Evolutionary conservation across 2,329 filamentous ascomycete genomes (phyloP).

Genomic region (Colletotrichum australisinense): DNA sequence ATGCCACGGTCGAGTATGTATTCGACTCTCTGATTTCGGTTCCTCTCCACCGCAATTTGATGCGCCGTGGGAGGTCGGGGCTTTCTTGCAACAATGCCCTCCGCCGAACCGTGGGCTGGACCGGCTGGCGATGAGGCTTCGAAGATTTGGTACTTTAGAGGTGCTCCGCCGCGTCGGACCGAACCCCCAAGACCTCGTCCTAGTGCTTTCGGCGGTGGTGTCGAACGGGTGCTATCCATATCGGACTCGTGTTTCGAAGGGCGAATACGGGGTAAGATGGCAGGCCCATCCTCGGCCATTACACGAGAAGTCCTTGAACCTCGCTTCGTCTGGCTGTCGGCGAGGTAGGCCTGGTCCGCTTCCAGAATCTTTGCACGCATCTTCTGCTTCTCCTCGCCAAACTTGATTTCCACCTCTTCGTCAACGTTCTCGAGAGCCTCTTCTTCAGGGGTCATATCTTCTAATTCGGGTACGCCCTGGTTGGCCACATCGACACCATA

Average conservation of each 20-base stretch:
- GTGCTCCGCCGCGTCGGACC: conserved; percentile 53
- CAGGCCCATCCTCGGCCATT: conserved; percentile 64
- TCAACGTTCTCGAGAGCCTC: conserved; percentile 80
- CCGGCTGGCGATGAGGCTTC: conserved; percentile 71
- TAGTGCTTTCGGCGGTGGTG: conserved; percentile 51
- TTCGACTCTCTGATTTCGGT: conserved; percentile 82
- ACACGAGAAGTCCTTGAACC: conserved; percentile 53
- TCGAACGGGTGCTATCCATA: conserved; percentile 57
- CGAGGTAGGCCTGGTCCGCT: conserved; percentile 77
- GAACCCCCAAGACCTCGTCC: conserved; percentile 41
- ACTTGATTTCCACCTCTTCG: conserved; percentile 74
- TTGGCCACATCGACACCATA: conserved; percentile 74
- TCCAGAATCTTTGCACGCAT: conserved; percentile 81
- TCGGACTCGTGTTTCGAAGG: conserved; percentile 70
- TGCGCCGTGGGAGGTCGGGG: conserved; percentile 83
- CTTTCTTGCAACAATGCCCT: conserved; percentile 69
- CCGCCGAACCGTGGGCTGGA: conserved; percentile 62
- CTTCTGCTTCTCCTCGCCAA: conserved; percentile 78
- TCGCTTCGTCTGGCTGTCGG: conserved; percentile 69
- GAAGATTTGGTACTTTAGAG: conserved; percentile 69
- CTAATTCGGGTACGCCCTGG: conserved; percentile 76
- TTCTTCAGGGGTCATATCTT: conserved; percentile 73
- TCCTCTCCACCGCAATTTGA: conserved; percentile 83
- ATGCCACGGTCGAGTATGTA: conserved; percentile 83
- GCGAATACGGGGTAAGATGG: conserved; percentile 71